Percentiles rank a stretch among this genome's conserved stretches.
phyloP scores from a whole-genome alignment of 129 eudicot species.

The Erigeron canadensis region DNA sequence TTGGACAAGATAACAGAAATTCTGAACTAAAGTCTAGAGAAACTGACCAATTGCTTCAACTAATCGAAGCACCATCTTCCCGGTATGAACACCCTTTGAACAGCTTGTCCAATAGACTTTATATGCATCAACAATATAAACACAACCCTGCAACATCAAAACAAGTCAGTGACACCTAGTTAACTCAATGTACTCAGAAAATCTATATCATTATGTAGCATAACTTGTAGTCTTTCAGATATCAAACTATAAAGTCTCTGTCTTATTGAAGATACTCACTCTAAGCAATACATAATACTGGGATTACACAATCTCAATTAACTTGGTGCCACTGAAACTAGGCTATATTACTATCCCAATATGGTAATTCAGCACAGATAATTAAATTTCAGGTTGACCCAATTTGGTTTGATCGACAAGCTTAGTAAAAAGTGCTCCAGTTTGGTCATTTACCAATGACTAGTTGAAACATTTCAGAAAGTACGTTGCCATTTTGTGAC shows the following conservation, averaged over 20 bases:
- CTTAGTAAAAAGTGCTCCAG: too few relatives aligned
- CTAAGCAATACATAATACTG: background rate
- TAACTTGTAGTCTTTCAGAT: background rate
- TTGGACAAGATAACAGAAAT: background rate
- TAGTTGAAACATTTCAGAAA: too few relatives aligned
- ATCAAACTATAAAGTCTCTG: background rate
- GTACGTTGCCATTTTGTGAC: too few relatives aligned
- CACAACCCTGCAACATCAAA: conserved; percentile 69
- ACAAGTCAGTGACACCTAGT: conserved; percentile 17
- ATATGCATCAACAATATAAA: conserved; percentile 81
- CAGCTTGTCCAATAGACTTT: conserved; percentile 86
- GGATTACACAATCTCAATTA: background rate
- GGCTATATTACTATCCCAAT: background rate
- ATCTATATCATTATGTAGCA: background rate
- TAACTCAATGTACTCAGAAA: background rate
- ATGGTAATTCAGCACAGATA: background rate
- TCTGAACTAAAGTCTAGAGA: conserved; percentile 3
- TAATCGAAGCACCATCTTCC: conserved; percentile 82
- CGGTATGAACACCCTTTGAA: conserved; percentile 79
- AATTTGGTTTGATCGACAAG: too few relatives aligned
- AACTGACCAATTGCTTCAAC: conserved; percentile 98
- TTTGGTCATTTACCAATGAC: too few relatives aligned
- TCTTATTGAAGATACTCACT: too few relatives aligned
- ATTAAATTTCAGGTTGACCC: background rate
- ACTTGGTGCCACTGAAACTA: background rate